These are phyloP conservation scores for Yamadazyma siamensis DNA, from an alignment of 1,139 yeast species.

Conservation along the genomic window DNA sequence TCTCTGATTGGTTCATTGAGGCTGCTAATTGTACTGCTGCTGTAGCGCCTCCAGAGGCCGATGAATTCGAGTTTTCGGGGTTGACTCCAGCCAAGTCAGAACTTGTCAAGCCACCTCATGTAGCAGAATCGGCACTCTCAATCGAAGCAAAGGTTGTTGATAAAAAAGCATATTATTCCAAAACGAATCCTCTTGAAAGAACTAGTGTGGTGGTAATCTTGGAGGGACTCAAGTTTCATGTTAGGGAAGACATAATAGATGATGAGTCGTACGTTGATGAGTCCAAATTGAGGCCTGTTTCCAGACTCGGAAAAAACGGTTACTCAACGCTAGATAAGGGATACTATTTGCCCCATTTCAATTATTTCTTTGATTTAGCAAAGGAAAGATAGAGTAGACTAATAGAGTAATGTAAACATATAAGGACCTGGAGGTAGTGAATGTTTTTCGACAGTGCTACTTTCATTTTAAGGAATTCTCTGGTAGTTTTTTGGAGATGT, in stretches of 20 bases:
- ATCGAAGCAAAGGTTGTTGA: constrained; percentile 51
- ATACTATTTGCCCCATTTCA: constrained; percentile 44
- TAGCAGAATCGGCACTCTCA: constrained; percentile 60
- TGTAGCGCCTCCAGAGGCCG: constrained; percentile 46
- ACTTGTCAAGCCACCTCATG: constrained; percentile 52
- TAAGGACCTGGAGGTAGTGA: no score
- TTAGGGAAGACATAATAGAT: constrained; percentile 52
- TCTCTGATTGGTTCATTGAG: constrained; percentile 63
- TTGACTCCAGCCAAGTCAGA: constrained; percentile 46
- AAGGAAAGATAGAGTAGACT: no score
- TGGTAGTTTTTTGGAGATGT: no score
- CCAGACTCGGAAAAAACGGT: constrained; percentile 54
- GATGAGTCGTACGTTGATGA: constrained; percentile 35
- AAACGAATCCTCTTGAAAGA: constrained; percentile 26
- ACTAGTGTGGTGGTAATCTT: constrained; percentile 44
- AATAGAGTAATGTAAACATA: neutral
- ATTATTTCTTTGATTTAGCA: constrained; percentile 8
- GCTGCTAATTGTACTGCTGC: constrained; percentile 55
- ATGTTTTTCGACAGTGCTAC: no score
- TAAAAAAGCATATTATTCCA: constrained; percentile 46
- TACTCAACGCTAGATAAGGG: constrained; percentile 44
- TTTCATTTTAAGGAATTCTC: no score
- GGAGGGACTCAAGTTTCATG: constrained; percentile 58
- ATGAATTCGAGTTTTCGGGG: constrained; percentile 57
- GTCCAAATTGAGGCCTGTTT: constrained; percentile 49